Evolutionary conservation across 768 basidiomycete species (phyloP).

Genomic region (Coprinopsis strossmayeri): DNA sequence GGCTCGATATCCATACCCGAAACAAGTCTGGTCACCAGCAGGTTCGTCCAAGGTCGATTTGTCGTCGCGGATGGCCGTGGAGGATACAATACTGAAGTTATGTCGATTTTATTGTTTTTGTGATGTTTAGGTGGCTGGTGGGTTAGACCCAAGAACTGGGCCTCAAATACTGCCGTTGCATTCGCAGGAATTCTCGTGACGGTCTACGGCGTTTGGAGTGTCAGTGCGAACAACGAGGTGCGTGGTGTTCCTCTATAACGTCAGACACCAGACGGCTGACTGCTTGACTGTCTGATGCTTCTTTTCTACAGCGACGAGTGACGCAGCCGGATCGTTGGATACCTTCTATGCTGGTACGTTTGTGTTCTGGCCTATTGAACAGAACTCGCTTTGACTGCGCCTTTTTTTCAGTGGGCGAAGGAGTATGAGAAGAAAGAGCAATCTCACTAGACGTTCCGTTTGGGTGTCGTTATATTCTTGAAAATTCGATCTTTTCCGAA

Average conservation of each 20-base stretch:
- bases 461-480: too few species aligned
- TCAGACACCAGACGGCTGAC: too few species aligned
- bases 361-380: neutral
- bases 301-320: conserved; percentile 40
- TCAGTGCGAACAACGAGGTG: conserved; percentile 80
- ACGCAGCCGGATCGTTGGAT: conserved; percentile 61
- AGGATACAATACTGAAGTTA: neutral
- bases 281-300: too few species aligned
- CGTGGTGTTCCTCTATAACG: too few species aligned
- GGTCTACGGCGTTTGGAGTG: conserved; percentile 58
- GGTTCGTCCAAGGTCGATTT: conserved; percentile 50
- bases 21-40: conserved; percentile 92
- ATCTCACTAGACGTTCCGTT: neutral
- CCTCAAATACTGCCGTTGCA: conserved; percentile 71
- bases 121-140: conserved; percentile 84
- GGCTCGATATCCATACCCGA: conserved; percentile 86
- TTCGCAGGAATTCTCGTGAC: conserved; percentile 61
- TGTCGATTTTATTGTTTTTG: neutral
- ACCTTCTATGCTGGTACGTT: conserved; percentile 60
- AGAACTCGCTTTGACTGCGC: neutral
- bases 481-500: too few species aligned
- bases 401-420: conserved; percentile 3
- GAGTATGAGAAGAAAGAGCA: neutral
- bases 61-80: too few species aligned
- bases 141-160: conserved; percentile 88